Percentiles rank a stretch among this genome's conserved stretches.
Conservation (phyloP, 805 yeast genomes). For the Hemisphaericaspora nanyangensis region DNA sequence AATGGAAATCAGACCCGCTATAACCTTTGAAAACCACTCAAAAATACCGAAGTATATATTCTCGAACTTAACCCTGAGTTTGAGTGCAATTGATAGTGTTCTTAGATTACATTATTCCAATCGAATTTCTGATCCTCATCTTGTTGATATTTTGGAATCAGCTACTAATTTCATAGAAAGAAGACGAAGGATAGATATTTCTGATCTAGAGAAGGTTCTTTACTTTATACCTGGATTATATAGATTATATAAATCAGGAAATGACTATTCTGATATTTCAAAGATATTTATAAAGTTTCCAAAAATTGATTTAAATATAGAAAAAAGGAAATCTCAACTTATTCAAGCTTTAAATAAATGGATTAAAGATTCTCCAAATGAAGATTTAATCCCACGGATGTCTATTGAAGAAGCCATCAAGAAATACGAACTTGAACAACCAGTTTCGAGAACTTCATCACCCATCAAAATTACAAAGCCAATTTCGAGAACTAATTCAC, state of each 20-base stretch:
- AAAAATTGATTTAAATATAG: neutral
- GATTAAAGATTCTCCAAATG: constrained; percentile 16
- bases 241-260: constrained; percentile 8
- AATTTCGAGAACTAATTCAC: neutral
- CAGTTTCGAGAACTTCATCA: constrained; percentile 4
- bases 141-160: constrained; percentile 17
- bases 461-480: constrained; percentile 9
- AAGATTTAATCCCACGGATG: constrained; percentile 3
- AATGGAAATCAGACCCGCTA: too few species aligned
- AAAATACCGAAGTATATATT: constrained; percentile 7
- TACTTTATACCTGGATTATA: constrained; percentile 15
- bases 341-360: constrained; percentile 15
- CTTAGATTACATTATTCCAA: constrained; percentile 31
- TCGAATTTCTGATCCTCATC: constrained; percentile 24
- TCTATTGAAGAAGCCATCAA: neutral
- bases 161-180: constrained; percentile 14
- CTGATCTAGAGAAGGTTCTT: constrained; percentile 16
- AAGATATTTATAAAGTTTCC: constrained; percentile 8
- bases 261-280: constrained; percentile 8
- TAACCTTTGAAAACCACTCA: constrained; percentile 5
- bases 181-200: constrained; percentile 14
- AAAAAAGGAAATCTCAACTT: constrained; percentile 18
- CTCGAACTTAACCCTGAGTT: constrained; percentile 1
- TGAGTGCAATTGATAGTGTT: constrained; percentile 29
- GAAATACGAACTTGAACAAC: neutral